These are phyloP conservation scores for Pseudomicrostroma phylloplanum DNA, from an alignment of 1,284 basidiomycete species.

Conservation along the genomic window DNA sequence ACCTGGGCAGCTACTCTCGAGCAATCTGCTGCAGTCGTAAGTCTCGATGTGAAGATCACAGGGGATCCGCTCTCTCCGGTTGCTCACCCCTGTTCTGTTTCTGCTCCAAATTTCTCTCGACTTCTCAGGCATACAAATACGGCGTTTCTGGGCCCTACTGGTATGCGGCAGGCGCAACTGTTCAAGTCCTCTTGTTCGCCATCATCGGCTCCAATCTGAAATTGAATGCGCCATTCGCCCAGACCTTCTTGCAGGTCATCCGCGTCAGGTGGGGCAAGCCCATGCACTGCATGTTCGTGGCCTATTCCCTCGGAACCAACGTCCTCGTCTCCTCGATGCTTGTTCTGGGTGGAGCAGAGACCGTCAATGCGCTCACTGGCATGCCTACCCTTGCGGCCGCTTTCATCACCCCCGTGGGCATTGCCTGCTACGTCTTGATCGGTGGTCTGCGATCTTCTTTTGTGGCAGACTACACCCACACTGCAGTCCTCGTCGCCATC, in stretches of 20 bases:
- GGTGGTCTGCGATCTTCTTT: conserved; percentile 25
- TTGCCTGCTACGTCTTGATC: conserved; percentile 39
- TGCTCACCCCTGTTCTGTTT: too few relatives aligned
- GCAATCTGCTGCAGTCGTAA: conserved; percentile 60
- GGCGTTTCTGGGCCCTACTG: conserved; percentile 52
- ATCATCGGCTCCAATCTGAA: conserved; percentile 56
- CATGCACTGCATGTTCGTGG: conserved; percentile 70
- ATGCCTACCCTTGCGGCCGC: conserved; percentile 35
- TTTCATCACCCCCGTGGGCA: conserved; percentile 43
- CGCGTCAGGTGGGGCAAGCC: conserved; percentile 65
- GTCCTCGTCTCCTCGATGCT: conserved; percentile 44
- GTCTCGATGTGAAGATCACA: conserved; percentile 28
- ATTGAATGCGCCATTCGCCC: conserved; percentile 60
- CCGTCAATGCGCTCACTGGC: conserved; percentile 57
- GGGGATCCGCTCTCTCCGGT: background rate
- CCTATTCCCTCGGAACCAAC: conserved; percentile 70
- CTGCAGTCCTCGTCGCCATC: conserved; percentile 37
- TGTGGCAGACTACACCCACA: conserved; percentile 45
- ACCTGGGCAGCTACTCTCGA: conserved; percentile 57
- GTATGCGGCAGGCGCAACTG: conserved; percentile 52
- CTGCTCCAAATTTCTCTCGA: background rate
- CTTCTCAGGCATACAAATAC: conserved; percentile 60
- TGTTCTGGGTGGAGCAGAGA: conserved; percentile 42
- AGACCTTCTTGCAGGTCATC: conserved; percentile 64
- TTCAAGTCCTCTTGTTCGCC: conserved; percentile 66